phyloP scores from a whole-genome alignment of 495 filamentous ascomycete species.

The Neurospora sp. region DNA sequence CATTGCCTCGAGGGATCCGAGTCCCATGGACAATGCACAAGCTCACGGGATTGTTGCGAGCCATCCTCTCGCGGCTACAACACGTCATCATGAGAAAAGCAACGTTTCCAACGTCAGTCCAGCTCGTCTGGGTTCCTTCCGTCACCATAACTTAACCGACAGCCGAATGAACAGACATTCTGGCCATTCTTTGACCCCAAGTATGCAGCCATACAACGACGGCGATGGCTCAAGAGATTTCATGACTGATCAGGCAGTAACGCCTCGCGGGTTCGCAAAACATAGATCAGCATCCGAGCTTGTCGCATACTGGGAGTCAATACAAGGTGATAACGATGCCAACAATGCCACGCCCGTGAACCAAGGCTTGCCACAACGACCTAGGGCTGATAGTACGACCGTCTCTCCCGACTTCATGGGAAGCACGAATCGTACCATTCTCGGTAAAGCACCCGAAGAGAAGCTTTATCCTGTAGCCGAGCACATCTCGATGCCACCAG shows the following conservation, averaged over 20 bases:
- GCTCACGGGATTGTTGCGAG: background rate
- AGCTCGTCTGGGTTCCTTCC: background rate
- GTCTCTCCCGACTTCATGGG: background rate
- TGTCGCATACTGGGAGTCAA: conserved; percentile 15
- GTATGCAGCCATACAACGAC: conserved; percentile 3
- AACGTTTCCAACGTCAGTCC: conserved; percentile 1
- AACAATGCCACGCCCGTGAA: background rate
- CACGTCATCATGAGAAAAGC: conserved; percentile 1
- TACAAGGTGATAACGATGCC: background rate
- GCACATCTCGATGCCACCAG: background rate
- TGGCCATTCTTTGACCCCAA: background rate
- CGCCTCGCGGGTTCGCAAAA: background rate
- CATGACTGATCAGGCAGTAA: background rate
- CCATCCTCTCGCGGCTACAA: background rate
- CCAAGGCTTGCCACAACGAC: background rate
- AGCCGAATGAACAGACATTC: background rate
- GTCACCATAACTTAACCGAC: background rate
- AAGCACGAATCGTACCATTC: background rate
- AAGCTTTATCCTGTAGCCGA: background rate
- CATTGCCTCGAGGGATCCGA: background rate
- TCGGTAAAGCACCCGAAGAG: background rate
- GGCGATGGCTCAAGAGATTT: background rate
- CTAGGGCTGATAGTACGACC: background rate
- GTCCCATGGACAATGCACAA: background rate
- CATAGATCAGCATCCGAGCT: conserved; percentile 11